Evolutionary conservation across 1,284 basidiomycete species (phyloP), one percentile per base, ranked within the genome.

Genomic region (Ceratobasidium sp.): DNA sequence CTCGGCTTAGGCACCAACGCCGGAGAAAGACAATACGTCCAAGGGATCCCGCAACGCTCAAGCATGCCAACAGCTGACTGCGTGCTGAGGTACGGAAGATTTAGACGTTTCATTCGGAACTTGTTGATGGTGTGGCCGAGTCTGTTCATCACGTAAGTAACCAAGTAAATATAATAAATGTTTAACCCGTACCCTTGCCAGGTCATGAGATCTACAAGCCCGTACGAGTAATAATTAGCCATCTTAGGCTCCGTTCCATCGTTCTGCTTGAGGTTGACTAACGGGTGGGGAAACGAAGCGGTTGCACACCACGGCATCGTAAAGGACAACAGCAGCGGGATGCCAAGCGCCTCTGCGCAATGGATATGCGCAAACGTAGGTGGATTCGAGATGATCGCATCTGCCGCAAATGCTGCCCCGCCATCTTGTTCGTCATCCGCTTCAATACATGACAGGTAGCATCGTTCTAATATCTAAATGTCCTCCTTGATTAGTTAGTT

Each of bases 261-360:
- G 1, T 86, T 87, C 10, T 85, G 82, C 68, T 86, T 85, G 79
- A 91, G 86, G 77, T 89, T 89, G 76, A 91, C 90, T 10, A 91
- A 84, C 4, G 90, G 90, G 81, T 93, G 91, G 0, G 89, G 87
- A 81, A 92, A 93, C 3, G 87, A 84, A 3, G 87, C 86, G 0
- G 91, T 92, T 0, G 90, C 87, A 54, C 85, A 85, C 90, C 91
- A 93, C 23, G 91, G 91, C 91, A 92, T 92, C 0, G 89, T 91
- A 81, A 90, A 90, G 46, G 87, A 88, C 80, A 91, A 83, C 41
- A 88, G 84, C 12, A 91, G 82, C 0, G 90, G 90, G 54, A 92
- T 86, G 1, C 90, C 90, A 3, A 91, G 82, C 4, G 89, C 89
- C 81, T 92, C 90, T 0, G 90, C 90, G 65, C 90, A 88, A 80